Evolutionary conservation across 768 basidiomycete species (phyloP).

Genomic region (Leucosporidium scottii): DNA sequence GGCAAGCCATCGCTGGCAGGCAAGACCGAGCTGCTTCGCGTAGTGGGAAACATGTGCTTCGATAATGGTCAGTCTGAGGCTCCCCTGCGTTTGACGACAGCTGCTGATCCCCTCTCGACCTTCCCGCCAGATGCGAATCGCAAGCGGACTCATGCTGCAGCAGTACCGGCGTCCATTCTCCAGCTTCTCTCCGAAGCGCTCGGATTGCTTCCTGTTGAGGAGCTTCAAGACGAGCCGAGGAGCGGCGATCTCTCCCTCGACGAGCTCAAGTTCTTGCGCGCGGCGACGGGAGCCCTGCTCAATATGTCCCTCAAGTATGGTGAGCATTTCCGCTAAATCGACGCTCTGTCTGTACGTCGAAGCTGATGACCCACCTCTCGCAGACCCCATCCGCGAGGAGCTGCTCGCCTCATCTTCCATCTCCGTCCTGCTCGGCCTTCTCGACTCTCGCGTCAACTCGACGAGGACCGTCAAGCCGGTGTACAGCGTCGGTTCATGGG

Average conservation of each 20-base stretch:
- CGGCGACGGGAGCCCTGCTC: slow-evolving; percentile 20
- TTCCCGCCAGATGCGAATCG: slow-evolving; percentile 27
- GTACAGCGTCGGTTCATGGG: slow-evolving; percentile 15
- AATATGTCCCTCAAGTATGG: slow-evolving; percentile 31
- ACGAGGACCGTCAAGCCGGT: neutral
- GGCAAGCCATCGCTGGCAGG: neutral
- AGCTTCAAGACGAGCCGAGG: neutral
- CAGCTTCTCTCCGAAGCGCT: neutral
- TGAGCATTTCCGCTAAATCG: neutral
- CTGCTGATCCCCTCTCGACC: neutral
- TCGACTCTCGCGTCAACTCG: slow-evolving; percentile 10
- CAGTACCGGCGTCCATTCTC: neutral
- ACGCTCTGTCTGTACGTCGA: too few relatives aligned
- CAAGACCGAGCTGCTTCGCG: slow-evolving; percentile 18
- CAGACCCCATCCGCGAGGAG: slow-evolving; percentile 28
- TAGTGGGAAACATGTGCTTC: slow-evolving; percentile 29
- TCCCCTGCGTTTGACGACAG: neutral
- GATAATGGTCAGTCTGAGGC: slow-evolving; percentile 20
- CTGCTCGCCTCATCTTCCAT: neutral
- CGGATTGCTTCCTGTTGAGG: neutral
- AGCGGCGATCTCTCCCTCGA: neutral
- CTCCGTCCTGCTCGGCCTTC: slow-evolving; percentile 10
- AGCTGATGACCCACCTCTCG: too few relatives aligned
- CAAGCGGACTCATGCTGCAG: slow-evolving; percentile 8
- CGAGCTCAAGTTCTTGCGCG: slow-evolving; percentile 16